Base-by-base conservation (phyloP, 495 filamentous ascomycete species). In the Penicillium parvum region DNA sequence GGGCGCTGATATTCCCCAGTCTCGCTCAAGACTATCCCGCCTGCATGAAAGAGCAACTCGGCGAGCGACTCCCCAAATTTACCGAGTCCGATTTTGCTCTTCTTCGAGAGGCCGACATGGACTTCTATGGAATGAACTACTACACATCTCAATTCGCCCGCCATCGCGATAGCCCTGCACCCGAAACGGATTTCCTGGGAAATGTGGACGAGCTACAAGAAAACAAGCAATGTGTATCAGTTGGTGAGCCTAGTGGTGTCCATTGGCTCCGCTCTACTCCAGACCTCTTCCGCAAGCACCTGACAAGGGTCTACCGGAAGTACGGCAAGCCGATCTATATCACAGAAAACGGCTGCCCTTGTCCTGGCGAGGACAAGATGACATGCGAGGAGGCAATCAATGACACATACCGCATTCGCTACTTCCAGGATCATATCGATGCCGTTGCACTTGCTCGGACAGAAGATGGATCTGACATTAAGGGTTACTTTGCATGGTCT, bases 51-150 rank as follows among this genome's bases (percentile, higher is more conserved):
- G 77, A 75, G 55, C 78, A 83, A 57, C 74, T 85, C 7, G 80
- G 82, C 34, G 67, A 78, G 45, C 72, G 81, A n/a, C 71, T 88
- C 22, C 82, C 81, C 3, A 65, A 68, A 7, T 84, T 79, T 49
- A 82, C 80, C 0, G 43, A 66, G 17, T 75, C 81, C 39, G 82
- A 86, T 41, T 48, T 69, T 2, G 73, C 69, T 2, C 66, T 84
- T 10, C 74, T 86, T 28, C 70, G 37, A 0, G 25, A 49, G 8
- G 79, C 52, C 74, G 80, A 42, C 11, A 84, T 84, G 57, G 79
- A 85, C 64, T 86, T 85, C 61, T 85, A 86, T 61, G 82, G 83
- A 47, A 84, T 85, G 81, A 85, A 86, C 71, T 80, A 85, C 65
- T 85, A 86, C 66, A 83, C 82, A 37, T 77, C 82, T 49, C 80